phyloP scores from a whole-genome alignment of 495 filamentous ascomycete species.

The Glutinoglossum americanum region DNA sequence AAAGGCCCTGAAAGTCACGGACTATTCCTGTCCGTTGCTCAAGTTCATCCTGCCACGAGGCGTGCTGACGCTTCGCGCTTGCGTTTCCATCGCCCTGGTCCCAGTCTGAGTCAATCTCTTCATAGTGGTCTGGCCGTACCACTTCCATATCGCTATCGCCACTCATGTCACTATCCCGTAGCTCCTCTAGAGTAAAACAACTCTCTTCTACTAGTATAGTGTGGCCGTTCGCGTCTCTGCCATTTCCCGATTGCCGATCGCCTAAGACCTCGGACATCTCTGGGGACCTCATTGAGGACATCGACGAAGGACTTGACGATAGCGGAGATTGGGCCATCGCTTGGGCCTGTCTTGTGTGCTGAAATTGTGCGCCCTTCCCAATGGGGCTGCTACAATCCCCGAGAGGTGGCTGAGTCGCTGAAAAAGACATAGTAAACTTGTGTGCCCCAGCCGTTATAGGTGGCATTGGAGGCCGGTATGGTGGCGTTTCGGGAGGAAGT shows the following conservation, averaged over 20 bases:
- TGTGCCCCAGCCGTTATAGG: neutral
- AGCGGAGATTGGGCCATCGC: neutral
- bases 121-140: constrained; percentile 13
- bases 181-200: constrained; percentile 14
- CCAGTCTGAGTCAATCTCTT: constrained; percentile 12
- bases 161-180: constrained; percentile 12
- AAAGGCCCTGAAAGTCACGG: neutral
- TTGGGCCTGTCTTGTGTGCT: neutral
- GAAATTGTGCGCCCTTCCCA: neutral
- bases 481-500: neutral
- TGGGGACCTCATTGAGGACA: neutral
- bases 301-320: neutral
- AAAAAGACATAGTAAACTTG: neutral
- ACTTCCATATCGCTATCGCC: constrained; percentile 16
- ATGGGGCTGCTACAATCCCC: neutral
- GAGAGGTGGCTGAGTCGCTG: neutral
- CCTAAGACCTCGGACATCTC: constrained; percentile 5
- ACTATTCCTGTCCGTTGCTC: neutral
- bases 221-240: neutral
- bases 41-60: neutral
- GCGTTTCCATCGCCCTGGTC: neutral
- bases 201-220: neutral
- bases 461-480: neutral
- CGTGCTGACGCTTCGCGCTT: neutral
- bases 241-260: neutral